phyloP scores from a whole-genome alignment of 768 basidiomycete species.

The Boletus reticulatus region DNA sequence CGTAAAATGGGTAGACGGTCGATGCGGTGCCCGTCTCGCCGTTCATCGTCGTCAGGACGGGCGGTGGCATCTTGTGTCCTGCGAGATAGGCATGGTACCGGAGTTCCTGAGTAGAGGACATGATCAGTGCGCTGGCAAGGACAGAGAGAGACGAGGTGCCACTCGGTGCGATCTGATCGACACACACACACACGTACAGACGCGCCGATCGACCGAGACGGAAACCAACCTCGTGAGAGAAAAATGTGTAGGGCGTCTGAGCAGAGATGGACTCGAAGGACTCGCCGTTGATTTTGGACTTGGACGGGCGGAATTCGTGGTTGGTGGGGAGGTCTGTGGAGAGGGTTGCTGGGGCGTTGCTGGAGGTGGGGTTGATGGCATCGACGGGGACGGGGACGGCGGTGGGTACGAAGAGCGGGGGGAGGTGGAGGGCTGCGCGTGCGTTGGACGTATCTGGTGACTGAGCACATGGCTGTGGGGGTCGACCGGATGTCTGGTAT shows the following conservation, averaged over 20 bases:
- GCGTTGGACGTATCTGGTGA: constrained; percentile 44
- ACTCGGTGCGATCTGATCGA: not conserved
- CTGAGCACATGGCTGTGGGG: constrained; percentile 49
- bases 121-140: constrained; percentile 13
- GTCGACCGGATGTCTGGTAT: constrained; percentile 43
- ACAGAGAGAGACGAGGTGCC: not conserved
- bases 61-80: constrained; percentile 16
- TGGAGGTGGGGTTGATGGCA: not conserved
- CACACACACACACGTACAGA: too few species aligned
- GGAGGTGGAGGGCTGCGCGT: constrained; percentile 45
- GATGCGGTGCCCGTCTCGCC: not conserved
- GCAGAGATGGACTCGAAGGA: constrained; percentile 39
- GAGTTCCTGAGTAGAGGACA: constrained; percentile 38
- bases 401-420: constrained; percentile 50
- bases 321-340: constrained; percentile 15
- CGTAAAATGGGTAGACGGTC: constrained; percentile 19
- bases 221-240: constrained; percentile 43
- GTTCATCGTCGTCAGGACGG: not conserved
- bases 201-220: not conserved
- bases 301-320: constrained; percentile 30
- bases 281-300: constrained; percentile 15
- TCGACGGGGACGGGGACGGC: constrained; percentile 17
- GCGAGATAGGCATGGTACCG: constrained; percentile 38
- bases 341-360: constrained; percentile 4
- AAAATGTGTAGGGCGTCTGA: constrained; percentile 34